phyloP scores from a whole-genome alignment of 2,329 filamentous ascomycete genomes.

The Rutstroemia sp. region DNA sequence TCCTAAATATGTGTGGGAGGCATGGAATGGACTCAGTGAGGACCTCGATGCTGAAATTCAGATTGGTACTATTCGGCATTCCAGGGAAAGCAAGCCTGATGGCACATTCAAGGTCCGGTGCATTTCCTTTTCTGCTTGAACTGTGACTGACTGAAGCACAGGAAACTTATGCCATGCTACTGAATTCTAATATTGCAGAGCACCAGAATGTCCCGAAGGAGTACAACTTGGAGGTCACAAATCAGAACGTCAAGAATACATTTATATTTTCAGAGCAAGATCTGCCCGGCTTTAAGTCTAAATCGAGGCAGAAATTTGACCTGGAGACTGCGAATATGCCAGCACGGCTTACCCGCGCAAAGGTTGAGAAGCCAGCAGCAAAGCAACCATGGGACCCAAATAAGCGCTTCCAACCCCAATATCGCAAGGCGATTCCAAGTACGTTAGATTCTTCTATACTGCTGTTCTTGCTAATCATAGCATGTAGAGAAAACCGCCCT shows the following conservation, averaged over 20 bases:
- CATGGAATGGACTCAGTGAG: conserved; percentile 55
- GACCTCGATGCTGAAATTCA: conserved; percentile 77
- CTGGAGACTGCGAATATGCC: conserved; percentile 53
- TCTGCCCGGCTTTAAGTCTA: conserved; percentile 65
- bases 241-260: conserved; percentile 68
- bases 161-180: conserved; percentile 55
- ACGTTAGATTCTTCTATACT: conserved; percentile 16
- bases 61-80: conserved; percentile 61
- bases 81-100: conserved; percentile 41
- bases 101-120: conserved; percentile 37
- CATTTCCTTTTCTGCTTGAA: background rate
- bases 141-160: conserved; percentile 20
- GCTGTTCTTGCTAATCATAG: conserved; percentile 28
- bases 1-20: conserved; percentile 73
- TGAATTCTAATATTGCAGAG: conserved; percentile 54
- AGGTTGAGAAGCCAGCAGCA: conserved; percentile 39
- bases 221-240: conserved; percentile 71
- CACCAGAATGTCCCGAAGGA: conserved; percentile 79
- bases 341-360: conserved; percentile 39
- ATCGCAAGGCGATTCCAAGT: conserved; percentile 70
- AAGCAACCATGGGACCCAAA: conserved; percentile 37
- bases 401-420: conserved; percentile 54
- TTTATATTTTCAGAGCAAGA: conserved; percentile 94
- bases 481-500: conserved; percentile 64
- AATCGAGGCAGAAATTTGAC: conserved; percentile 48